Conservation (phyloP, 768 basidiomycete species). For the Polyporus arcularius region DNA sequence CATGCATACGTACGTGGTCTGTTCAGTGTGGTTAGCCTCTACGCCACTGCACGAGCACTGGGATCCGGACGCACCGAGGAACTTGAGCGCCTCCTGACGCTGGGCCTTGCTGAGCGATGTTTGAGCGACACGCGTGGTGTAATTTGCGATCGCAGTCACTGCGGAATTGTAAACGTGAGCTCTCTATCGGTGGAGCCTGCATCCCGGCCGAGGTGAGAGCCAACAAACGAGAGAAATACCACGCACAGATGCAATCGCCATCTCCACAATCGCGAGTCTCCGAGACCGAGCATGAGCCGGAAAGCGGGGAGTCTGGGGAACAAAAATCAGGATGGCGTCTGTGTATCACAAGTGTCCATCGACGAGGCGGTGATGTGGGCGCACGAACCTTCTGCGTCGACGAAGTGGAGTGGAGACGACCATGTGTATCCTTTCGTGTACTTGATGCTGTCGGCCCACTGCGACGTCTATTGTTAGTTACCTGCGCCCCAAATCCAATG, state of each 20-base stretch:
- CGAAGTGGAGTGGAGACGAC: slow-evolving; percentile 41
- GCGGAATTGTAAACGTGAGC: neutral
- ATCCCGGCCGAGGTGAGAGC: neutral
- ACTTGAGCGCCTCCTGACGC: slow-evolving; percentile 53
- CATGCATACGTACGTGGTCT: neutral
- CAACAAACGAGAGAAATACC: too few species aligned
- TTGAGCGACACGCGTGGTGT: slow-evolving; percentile 50
- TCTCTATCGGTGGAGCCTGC: neutral
- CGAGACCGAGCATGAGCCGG: slow-evolving; percentile 47
- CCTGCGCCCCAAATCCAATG: too few species aligned
- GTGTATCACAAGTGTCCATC: neutral
- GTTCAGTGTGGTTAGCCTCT: neutral
- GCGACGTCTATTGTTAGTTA: neutral
- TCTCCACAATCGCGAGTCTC: slow-evolving; percentile 47
- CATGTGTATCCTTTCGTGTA: slow-evolving; percentile 35
- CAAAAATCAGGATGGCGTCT: neutral
- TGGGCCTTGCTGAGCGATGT: slow-evolving; percentile 43
- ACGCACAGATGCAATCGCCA: slow-evolving; percentile 32
- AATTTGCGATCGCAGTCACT: slow-evolving; percentile 61
- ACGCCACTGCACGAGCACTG: neutral
- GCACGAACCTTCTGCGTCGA: slow-evolving; percentile 44
- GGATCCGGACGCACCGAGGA: slow-evolving; percentile 36
- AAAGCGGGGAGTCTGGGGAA: slow-evolving; percentile 10
- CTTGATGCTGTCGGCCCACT: slow-evolving; percentile 57
- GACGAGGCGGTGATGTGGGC: too few species aligned